These are phyloP conservation scores for Francoa sonchifolia DNA, from an alignment of 441 rosid species.

Conservation along the genomic window DNA sequence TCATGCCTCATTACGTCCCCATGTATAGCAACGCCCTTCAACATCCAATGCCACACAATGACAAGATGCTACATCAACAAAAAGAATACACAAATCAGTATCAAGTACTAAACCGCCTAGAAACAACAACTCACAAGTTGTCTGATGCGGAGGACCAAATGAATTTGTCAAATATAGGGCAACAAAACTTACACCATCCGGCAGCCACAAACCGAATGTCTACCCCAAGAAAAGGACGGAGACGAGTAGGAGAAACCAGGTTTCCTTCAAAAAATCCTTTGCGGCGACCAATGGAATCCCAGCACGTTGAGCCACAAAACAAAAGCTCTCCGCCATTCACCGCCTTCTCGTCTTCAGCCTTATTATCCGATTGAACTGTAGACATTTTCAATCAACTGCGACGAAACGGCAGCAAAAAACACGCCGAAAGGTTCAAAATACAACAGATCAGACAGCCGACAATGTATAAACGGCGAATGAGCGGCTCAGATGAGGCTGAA, in stretches of 20 bases:
- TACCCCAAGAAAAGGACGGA: constrained; percentile 75
- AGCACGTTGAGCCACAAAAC: constrained; percentile 79
- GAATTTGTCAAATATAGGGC: background rate
- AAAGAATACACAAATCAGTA: constrained; percentile 6
- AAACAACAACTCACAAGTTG: background rate
- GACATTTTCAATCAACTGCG: constrained; percentile 34
- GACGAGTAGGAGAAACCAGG: constrained; percentile 77
- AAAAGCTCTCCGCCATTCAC: constrained; percentile 80
- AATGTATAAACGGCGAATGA: constrained; percentile 22
- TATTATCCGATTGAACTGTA: constrained; percentile 35
- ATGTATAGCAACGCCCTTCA: constrained; percentile 90
- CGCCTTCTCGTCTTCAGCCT: constrained; percentile 23
- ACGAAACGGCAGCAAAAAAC: constrained; percentile 6
- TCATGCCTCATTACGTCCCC: constrained; percentile 95
- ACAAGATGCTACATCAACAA: constrained; percentile 50
- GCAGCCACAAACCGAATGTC: constrained; percentile 71
- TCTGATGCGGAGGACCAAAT: background rate
- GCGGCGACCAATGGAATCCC: constrained; percentile 61
- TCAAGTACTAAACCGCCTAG: background rate
- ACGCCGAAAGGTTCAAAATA: background rate
- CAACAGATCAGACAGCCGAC: constrained; percentile 38
- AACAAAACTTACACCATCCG: constrained; percentile 52
- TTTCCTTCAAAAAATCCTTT: constrained; percentile 60
- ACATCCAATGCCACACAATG: constrained; percentile 95
- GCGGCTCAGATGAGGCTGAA: constrained; percentile 19